phyloP scores from a whole-genome alignment of 768 basidiomycete genomes.

The Trametes maxima region DNA sequence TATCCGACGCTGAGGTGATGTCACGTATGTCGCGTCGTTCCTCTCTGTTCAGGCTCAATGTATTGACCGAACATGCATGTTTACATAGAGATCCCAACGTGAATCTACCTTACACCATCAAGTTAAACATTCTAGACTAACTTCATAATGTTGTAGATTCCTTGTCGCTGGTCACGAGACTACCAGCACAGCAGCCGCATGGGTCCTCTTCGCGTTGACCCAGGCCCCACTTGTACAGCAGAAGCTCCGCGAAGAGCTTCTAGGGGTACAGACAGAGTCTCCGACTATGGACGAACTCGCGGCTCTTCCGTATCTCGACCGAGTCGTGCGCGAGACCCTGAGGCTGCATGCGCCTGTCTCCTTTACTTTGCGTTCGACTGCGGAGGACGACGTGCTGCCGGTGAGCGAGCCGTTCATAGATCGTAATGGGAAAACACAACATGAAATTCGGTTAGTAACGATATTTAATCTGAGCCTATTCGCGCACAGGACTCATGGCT shows the following conservation, averaged over 20 bases:
- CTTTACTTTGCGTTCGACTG: conserved; percentile 48
- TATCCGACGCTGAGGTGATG: conserved; percentile 65
- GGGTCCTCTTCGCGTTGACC: conserved; percentile 42
- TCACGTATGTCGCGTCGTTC: conserved; percentile 41
- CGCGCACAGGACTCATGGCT: neutral
- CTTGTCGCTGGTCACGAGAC: conserved; percentile 45
- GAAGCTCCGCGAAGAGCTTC: conserved; percentile 42
- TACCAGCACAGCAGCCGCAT: conserved; percentile 37
- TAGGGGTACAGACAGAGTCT: conserved; percentile 39
- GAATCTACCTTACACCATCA: neutral
- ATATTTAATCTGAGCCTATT: neutral
- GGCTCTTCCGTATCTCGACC: conserved; percentile 68
- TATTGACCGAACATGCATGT: conserved; percentile 23
- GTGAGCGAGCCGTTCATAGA: conserved; percentile 36
- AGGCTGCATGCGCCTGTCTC: conserved; percentile 57
- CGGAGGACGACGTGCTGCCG: conserved; percentile 53
- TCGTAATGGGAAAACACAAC: conserved; percentile 10
- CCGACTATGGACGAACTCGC: conserved; percentile 72
- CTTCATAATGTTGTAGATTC: conserved; percentile 7
- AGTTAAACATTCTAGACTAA: too few relatives aligned
- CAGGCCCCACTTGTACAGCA: conserved; percentile 37
- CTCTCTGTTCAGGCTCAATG: conserved; percentile 26
- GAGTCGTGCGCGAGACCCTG: conserved; percentile 59
- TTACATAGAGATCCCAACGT: conserved; percentile 23
- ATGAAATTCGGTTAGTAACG: conserved; percentile 33